Percentiles rank a stretch among this genome's conserved stretches.
Conservation (phyloP, 495 filamentous ascomycete species). For the Aeminium ludgeri region DNA sequence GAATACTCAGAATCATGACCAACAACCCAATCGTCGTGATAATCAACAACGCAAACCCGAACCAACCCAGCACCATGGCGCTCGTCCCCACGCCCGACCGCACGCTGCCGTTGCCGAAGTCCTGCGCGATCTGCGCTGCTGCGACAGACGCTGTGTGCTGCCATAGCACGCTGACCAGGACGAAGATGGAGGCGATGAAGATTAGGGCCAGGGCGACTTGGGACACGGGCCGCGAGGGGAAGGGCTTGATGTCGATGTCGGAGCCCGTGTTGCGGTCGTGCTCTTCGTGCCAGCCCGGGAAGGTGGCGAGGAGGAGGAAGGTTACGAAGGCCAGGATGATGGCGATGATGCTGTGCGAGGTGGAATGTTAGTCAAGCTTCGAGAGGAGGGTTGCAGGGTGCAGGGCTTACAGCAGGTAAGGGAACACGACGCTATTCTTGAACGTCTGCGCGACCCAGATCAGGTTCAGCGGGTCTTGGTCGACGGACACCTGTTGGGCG, state of each 20-base stretch:
- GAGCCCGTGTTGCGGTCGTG: conserved; percentile 42
- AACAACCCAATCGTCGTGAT: conserved; percentile 86
- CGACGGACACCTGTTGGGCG: conserved; percentile 42
- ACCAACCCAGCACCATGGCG: conserved; percentile 95
- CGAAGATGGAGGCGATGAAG: conserved; percentile 62
- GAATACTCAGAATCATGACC: conserved; percentile 88
- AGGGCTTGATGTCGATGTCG: conserved; percentile 60
- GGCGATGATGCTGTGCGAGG: conserved; percentile 54
- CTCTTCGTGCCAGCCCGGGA: conserved; percentile 69
- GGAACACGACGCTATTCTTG: conserved; percentile 68
- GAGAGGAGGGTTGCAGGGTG: neutral
- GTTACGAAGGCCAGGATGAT: conserved; percentile 67
- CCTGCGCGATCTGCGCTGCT: conserved; percentile 79
- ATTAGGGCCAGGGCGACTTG: conserved; percentile 63
- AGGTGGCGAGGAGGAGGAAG: conserved; percentile 59
- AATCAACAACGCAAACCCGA: conserved; percentile 79
- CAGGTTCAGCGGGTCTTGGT: conserved; percentile 64
- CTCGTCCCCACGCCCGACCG: conserved; percentile 73
- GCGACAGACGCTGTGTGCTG: conserved; percentile 88
- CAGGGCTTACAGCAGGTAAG: conserved; percentile 47
- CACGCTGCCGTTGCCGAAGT: conserved; percentile 87
- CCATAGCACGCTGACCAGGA: conserved; percentile 57
- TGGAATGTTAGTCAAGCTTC: neutral
- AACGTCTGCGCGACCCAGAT: conserved; percentile 67
- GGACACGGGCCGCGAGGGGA: conserved; percentile 55